Percentiles rank a stretch among this genome's conserved stretches.
Evolutionary conservation across 2,329 filamentous ascomycete genomes (phyloP).

Genomic region (Pestalotiopsis sp.): DNA sequence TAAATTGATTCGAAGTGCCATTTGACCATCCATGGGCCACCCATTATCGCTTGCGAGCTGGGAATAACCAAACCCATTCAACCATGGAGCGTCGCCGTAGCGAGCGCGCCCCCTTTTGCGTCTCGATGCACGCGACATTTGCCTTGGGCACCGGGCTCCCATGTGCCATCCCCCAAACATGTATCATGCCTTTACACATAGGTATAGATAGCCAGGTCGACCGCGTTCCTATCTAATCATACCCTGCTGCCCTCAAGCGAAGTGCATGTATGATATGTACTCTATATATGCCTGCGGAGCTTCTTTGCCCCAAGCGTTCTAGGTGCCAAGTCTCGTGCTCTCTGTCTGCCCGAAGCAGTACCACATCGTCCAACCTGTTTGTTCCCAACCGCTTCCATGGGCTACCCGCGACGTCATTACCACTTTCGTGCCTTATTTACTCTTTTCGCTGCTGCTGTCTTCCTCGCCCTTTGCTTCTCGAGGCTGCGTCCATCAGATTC

Average conservation of each 20-base stretch:
- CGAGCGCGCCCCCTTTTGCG: background rate
- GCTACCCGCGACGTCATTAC: slow-evolving; percentile 1
- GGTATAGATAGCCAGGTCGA: background rate
- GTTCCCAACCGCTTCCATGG: slow-evolving; percentile 6
- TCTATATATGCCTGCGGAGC: background rate
- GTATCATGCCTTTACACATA: background rate
- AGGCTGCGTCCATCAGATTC: slow-evolving; percentile 14
- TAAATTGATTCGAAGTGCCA: background rate
- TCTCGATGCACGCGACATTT: background rate
- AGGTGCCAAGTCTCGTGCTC: background rate
- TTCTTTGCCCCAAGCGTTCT: background rate
- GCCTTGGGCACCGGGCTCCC: no score
- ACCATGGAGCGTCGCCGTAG: background rate
- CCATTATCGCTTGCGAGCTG: background rate
- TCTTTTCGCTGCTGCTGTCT: slow-evolving; percentile 14
- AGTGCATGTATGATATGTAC: background rate
- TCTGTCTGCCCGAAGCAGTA: background rate
- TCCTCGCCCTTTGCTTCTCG: slow-evolving; percentile 18
- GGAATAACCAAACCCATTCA: background rate
- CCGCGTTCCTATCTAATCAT: background rate
- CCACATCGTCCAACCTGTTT: background rate
- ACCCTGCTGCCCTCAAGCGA: background rate
- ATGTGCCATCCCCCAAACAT: no score
- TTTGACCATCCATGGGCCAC: background rate
- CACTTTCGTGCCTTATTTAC: background rate